phyloP scores from a whole-genome alignment of 148 eudicot genomes.

The Camellia japonica region DNA sequence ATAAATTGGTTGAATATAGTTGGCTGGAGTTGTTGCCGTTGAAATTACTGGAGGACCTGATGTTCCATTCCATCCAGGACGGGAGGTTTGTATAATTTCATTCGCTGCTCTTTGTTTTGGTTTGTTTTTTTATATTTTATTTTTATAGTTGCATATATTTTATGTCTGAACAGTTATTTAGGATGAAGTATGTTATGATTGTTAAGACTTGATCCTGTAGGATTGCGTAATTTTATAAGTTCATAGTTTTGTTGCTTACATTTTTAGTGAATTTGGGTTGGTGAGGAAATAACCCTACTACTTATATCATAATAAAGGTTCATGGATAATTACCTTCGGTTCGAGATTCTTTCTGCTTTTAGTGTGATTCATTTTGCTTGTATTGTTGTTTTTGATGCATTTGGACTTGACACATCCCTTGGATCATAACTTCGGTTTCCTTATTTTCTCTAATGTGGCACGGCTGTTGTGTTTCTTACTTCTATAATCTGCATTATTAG shows the following conservation, averaged over 20 bases:
- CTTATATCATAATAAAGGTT: not conserved
- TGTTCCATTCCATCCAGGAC: constrained; percentile 93
- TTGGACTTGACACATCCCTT: not conserved
- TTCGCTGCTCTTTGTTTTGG: not conserved
- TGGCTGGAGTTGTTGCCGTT: constrained; percentile 95
- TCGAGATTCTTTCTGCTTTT: not conserved
- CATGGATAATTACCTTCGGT: not conserved
- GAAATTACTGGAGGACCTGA: constrained; percentile 97
- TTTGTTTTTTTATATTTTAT: too few species aligned
- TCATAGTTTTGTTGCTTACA: not conserved
- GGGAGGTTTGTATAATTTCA: constrained; percentile 50
- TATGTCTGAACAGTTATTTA: not conserved
- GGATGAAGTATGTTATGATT: not conserved
- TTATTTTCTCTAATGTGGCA: not conserved
- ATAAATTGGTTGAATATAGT: constrained; percentile 27
- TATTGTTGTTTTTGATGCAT: not conserved
- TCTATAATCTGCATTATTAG: not conserved
- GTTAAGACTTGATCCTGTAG: not conserved
- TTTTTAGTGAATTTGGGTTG: not conserved
- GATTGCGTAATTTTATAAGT: not conserved
- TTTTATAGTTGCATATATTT: not conserved
- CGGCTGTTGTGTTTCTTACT: not conserved
- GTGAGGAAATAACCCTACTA: not conserved
- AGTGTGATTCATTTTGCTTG: not conserved
- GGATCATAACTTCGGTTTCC: not conserved